Evolutionary conservation across 192 early-diverging fungal species (phyloP).

Genomic region (Coemansia sp.): DNA sequence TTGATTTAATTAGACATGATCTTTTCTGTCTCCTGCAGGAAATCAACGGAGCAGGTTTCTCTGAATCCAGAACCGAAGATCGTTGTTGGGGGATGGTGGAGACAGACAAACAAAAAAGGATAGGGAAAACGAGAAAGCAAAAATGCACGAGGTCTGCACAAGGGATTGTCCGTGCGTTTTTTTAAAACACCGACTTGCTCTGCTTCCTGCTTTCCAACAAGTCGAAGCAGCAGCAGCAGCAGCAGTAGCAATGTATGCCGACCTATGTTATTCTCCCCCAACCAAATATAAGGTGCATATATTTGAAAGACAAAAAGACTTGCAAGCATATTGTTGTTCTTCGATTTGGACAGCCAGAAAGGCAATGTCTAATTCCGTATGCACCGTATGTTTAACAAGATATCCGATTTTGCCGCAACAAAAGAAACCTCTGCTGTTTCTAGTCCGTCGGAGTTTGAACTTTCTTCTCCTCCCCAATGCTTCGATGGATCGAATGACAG

Average conservation of each 20-base stretch:
- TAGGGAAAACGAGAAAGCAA: neutral
- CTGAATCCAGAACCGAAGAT: no score
- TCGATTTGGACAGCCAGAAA: no score
- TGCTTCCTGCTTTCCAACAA: neutral
- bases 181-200: constrained; percentile 2
- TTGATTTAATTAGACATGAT: no score
- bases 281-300: neutral
- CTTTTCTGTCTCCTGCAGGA: no score
- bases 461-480: neutral
- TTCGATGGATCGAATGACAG: neutral
- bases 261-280: neutral
- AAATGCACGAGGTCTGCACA: neutral
- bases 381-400: neutral
- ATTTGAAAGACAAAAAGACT: neutral
- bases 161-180: neutral
- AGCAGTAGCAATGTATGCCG: neutral
- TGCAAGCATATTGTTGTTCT: no score
- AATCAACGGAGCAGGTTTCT: no score
- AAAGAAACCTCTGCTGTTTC: neutral
- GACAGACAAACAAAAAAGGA: neutral
- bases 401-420: neutral
- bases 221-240: neutral
- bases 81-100: neutral
- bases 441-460: neutral
- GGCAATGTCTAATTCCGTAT: neutral